Conservation (phyloP, 2,329 filamentous ascomycete genomes). For the Leptodontidium sp. region DNA sequence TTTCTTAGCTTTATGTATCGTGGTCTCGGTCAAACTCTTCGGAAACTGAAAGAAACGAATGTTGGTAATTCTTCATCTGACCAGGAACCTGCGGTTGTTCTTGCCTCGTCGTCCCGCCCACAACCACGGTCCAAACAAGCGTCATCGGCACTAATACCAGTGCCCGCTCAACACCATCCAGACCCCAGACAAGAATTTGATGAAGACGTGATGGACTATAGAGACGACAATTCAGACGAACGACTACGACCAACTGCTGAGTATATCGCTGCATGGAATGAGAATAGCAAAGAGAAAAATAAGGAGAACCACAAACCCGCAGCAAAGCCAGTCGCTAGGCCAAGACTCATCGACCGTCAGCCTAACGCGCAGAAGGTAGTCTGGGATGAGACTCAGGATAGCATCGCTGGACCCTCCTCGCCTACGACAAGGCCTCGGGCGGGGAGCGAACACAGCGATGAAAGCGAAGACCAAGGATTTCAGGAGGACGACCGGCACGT, state of each 20-base stretch:
- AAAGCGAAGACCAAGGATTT: constrained; percentile 40
- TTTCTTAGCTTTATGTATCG: neutral
- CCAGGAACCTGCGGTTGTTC: neutral
- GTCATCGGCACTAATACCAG: neutral
- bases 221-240: neutral
- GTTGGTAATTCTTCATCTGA: neutral
- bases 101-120: constrained; percentile 2
- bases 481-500: constrained; percentile 36
- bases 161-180: neutral
- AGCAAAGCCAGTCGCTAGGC: constrained; percentile 17
- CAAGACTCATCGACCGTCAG: constrained; percentile 37
- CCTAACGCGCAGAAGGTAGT: constrained; percentile 31
- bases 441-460: constrained; percentile 26
- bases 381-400: constrained; percentile 35
- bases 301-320: constrained; percentile 42
- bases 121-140: constrained; percentile 18
- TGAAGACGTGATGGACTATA: neutral
- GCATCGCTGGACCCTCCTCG: constrained; percentile 20
- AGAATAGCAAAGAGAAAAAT: constrained; percentile 38
- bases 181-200: constrained; percentile 1
- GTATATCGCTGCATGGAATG: constrained; percentile 24
- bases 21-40: neutral
- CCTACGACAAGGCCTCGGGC: constrained; percentile 12
- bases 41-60: neutral
- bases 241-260: constrained; percentile 25